phyloP scores from a whole-genome alignment of 768 basidiomycete species.

The Scleroderma bovista region DNA sequence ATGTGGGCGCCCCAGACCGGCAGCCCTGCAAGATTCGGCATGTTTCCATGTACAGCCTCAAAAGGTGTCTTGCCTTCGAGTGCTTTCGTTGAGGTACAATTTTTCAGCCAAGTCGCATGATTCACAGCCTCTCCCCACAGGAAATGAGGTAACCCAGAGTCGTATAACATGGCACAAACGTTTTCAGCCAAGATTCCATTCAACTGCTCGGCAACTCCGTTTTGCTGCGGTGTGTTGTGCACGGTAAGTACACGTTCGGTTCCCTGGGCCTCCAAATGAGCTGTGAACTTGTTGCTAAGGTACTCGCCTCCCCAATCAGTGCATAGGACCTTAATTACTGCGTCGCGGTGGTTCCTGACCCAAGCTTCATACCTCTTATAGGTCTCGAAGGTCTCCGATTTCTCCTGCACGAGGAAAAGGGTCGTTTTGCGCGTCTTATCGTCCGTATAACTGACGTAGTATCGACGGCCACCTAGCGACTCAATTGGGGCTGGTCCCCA shows the following conservation, averaged over 20 bases:
- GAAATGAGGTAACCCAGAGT: slow-evolving; percentile 9
- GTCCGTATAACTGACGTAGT: slow-evolving; percentile 11
- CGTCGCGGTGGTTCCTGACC: background rate
- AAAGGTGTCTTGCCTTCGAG: slow-evolving; percentile 4
- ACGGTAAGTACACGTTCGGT: slow-evolving; percentile 3
- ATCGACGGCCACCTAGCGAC: background rate
- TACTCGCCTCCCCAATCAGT: background rate
- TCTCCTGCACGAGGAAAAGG: background rate
- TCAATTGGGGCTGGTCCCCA: background rate
- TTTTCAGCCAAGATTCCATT: slow-evolving; percentile 23
- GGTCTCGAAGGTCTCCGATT: background rate
- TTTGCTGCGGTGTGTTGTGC: slow-evolving; percentile 20
- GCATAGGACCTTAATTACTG: background rate
- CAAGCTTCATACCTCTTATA: background rate
- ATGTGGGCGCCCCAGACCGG: slow-evolving; percentile 17
- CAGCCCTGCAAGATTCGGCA: slow-evolving; percentile 18
- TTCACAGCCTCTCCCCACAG: slow-evolving; percentile 19
- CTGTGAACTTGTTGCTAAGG: background rate
- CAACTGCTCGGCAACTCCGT: slow-evolving; percentile 24
- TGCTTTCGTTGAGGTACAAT: slow-evolving; percentile 6
- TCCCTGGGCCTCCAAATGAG: background rate
- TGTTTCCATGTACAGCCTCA: slow-evolving; percentile 13
- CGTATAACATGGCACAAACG: slow-evolving; percentile 19
- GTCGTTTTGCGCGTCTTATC: background rate
- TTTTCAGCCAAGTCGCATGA: slow-evolving; percentile 4